A percentile compares a stretch with the other conserved stretches of the same genome.
phyloP scores from a whole-genome alignment of 306 rosid genomes.

The Sechiopsis laciniata region DNA sequence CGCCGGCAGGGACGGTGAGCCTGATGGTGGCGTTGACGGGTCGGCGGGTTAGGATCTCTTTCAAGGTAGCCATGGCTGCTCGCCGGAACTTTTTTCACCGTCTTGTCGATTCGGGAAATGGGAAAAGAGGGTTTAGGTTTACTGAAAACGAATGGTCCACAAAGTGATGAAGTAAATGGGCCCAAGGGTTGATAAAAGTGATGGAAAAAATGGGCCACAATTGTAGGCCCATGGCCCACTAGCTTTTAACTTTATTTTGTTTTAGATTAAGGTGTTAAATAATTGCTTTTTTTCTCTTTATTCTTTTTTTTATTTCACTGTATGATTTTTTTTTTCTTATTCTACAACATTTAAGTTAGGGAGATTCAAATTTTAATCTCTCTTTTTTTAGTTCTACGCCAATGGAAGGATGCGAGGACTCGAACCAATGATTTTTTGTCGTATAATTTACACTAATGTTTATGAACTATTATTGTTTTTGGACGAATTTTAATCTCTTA shows the following conservation, averaged over 20 bases:
- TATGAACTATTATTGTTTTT: too few species aligned
- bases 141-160: not conserved
- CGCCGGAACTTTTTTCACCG: not conserved
- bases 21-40: slow-evolving; percentile 71
- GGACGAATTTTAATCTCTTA: too few species aligned
- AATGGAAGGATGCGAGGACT: too few species aligned
- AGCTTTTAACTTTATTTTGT: not conserved
- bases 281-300: too few species aligned
- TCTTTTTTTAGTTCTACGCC: too few species aligned
- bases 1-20: slow-evolving; percentile 67
- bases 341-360: too few species aligned
- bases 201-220: not conserved
- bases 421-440: too few species aligned
- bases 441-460: too few species aligned
- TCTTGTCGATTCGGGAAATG: not conserved
- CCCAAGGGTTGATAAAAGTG: not conserved
- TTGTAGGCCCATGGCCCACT: slow-evolving; percentile 1
- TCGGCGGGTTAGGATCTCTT: slow-evolving; percentile 61
- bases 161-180: not conserved
- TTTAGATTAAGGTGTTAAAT: too few species aligned
- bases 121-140: not conserved
- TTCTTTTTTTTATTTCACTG: too few species aligned
- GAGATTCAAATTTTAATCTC: too few species aligned
- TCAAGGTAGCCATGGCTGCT: slow-evolving; percentile 49
- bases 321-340: too few species aligned